phyloP scores from a whole-genome alignment of 2,329 filamentous ascomycete genomes.

The Fusarium nelsonii region DNA sequence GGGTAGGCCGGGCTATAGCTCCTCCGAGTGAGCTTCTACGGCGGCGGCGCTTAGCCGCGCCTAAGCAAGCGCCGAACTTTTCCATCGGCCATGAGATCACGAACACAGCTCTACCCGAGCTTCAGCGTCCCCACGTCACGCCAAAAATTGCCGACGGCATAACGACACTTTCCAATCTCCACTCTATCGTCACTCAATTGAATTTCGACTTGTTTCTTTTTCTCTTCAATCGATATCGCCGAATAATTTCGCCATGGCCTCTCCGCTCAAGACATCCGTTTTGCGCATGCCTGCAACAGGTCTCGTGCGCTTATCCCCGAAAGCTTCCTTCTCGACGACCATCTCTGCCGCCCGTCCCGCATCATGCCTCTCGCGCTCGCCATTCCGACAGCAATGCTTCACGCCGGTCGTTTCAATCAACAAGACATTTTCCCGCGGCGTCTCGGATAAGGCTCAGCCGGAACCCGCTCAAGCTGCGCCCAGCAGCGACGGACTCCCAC shows the following conservation, averaged over 20 bases:
- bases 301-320: constrained; percentile 46
- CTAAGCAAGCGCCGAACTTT: constrained; percentile 44
- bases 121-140: constrained; percentile 36
- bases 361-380: constrained; percentile 41
- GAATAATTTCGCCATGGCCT: constrained; percentile 43
- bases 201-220: not conserved
- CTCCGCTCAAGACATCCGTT: constrained; percentile 51
- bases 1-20: constrained; percentile 13
- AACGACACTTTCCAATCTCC: constrained; percentile 34
- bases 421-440: constrained; percentile 38
- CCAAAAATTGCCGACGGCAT: constrained; percentile 33
- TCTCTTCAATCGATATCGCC: not conserved
- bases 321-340: constrained; percentile 49
- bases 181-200: constrained; percentile 31
- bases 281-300: constrained; percentile 47
- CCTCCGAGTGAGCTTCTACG: not conserved
- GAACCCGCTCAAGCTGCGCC: constrained; percentile 28
- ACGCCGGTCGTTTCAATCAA: constrained; percentile 22
- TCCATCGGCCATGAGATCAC: constrained; percentile 47
- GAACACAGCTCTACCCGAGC: constrained; percentile 42
- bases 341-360: constrained; percentile 29
- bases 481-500: constrained; percentile 32
- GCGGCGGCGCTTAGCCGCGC: constrained; percentile 41
- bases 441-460: constrained; percentile 31
- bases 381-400: constrained; percentile 39